Base-by-base conservation (phyloP, 306 rosid species). In the Ormosia emarginata region DNA sequence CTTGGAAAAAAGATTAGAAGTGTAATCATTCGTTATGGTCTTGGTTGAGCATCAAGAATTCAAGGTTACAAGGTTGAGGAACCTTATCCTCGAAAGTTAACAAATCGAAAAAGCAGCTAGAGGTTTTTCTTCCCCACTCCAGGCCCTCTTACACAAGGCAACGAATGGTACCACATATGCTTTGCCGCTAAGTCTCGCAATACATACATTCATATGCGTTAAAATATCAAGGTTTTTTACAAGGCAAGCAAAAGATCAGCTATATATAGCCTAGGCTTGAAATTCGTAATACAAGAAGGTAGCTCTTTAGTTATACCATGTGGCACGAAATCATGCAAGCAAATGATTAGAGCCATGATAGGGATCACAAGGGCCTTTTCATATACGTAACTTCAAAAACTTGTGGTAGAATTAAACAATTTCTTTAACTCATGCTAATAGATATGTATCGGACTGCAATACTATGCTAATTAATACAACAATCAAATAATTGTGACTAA, bases 181-280 rank as follows among this genome's bases (percentile, higher is more conserved):
- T 92, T 92, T 79, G 84, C 90, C 84, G 90, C 85, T 43, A 92
- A 89, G 97, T 67, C 85, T 86, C 79, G 86, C 80, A 81, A 88
- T 62, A 55, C 53, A 59, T 74, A 69, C 78, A 80, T 78, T 52
- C 49, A 78, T 24, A 66, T 70, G 62, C 67, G 47, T 64, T 63
- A 11, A 68, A 37, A 72, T 64, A 71, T 64, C 64, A 15, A 79
- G 73, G 71, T 24, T 24, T 24, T 80, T 88, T 92, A 84, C 74
- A 90, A 88, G 97, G 89, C 89, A 92, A 92, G 92, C 69, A 84
- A 87, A 52, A 66, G 63, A 50, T 79, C 55, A 58, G 6, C 47
- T 67, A 57, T 52, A 65, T 30, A 11, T 39, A 73, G 57, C 55
- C 71, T 73, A 66, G 57, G 37, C 36, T 43, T 79, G 41, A 64